Conservation (phyloP, 139 green algal genomes). For the Zygnema circumcarinatum region DNA sequence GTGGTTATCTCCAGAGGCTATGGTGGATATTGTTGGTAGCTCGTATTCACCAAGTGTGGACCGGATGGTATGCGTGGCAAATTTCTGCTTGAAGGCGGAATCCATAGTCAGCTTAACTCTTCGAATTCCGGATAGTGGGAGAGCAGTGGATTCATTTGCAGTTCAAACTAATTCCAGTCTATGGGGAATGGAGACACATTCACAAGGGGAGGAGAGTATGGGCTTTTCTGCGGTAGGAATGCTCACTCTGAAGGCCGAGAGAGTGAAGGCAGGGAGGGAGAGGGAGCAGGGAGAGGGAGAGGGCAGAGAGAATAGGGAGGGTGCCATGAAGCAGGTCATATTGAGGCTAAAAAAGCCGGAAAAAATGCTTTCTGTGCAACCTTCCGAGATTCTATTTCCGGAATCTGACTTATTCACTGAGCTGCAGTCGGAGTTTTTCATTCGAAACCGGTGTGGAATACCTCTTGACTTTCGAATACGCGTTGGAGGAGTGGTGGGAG, state of each 20-base stretch:
- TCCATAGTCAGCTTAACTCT: neutral
- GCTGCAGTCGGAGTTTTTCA: neutral
- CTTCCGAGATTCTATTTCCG: slow-evolving; percentile 20
- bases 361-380: neutral
- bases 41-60: neutral
- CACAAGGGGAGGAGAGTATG: neutral
- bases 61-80: neutral
- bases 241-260: neutral
- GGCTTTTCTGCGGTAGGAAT: neutral
- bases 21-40: neutral
- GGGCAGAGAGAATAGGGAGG: neutral
- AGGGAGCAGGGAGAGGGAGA: too few relatives aligned
- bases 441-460: neutral
- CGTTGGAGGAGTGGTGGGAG: neutral
- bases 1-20: neutral
- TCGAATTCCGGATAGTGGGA: neutral
- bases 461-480: neutral
- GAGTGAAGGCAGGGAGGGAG: too few relatives aligned
- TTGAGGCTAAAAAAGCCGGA: slow-evolving; percentile 9
- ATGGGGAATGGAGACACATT: neutral
- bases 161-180: too few relatives aligned
- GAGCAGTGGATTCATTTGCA: neutral
- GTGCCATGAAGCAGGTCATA: neutral
- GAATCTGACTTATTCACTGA: slow-evolving; percentile 1
- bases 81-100: neutral